These are phyloP conservation scores for Rhizopogon roseolus DNA, from an alignment of 768 basidiomycete genomes.

Conservation along the genomic window DNA sequence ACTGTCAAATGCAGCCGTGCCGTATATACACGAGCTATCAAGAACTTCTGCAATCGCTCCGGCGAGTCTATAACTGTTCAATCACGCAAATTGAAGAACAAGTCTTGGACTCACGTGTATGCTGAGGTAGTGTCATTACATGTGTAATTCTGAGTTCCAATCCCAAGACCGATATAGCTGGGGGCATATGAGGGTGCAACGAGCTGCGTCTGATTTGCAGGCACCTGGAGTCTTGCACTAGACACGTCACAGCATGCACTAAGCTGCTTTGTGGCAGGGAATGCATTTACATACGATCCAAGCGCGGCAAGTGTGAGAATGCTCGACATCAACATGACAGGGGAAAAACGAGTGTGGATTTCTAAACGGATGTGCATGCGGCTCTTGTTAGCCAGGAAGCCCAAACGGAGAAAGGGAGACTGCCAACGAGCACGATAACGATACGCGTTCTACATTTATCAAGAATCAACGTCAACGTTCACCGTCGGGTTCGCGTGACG, in stretches of 20 bases:
- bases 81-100: background rate
- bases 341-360: background rate
- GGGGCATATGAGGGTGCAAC: constrained; percentile 30
- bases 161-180: constrained; percentile 39
- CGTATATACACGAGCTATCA: constrained; percentile 47
- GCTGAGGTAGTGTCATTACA: constrained; percentile 36
- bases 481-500: too few relatives aligned
- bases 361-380: background rate
- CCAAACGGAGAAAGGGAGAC: too few relatives aligned
- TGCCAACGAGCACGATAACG: background rate
- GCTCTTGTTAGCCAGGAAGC: background rate
- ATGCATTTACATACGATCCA: background rate
- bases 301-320: background rate
- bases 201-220: constrained; percentile 27
- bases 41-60: constrained; percentile 52
- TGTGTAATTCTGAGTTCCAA: constrained; percentile 55
- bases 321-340: background rate
- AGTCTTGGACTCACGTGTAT: constrained; percentile 36
- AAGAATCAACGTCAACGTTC: too few relatives aligned
- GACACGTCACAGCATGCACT: constrained; percentile 18
- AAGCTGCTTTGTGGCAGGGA: background rate
- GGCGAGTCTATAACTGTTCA: constrained; percentile 29
- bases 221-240: constrained; percentile 18
- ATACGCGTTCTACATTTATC: background rate
- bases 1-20: constrained; percentile 20